Evolutionary conservation across 2,329 filamentous ascomycete genomes (phyloP).

Genomic region (Diatrype stigma): DNA sequence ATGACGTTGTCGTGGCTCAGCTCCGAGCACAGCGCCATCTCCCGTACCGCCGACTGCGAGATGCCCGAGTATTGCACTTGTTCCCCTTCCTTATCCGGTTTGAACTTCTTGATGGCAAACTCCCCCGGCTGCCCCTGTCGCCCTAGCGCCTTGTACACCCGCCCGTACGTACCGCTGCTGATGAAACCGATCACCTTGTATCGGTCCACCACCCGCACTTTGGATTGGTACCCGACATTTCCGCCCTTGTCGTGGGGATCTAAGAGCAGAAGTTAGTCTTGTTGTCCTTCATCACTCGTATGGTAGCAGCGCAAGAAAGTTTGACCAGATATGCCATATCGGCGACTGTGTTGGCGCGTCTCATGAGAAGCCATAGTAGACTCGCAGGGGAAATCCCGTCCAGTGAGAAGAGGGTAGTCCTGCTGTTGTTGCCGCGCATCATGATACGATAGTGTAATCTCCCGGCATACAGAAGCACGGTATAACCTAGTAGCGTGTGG

Average conservation of each 20-base stretch:
- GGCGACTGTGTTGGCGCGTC: constrained; percentile 7
- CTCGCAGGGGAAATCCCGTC: constrained; percentile 9
- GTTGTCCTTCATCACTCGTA: too few relatives aligned
- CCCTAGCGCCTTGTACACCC: constrained; percentile 91
- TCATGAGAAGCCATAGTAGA: constrained; percentile 5
- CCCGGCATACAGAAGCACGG: background rate
- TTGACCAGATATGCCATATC: constrained; percentile 6
- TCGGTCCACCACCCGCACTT: constrained; percentile 84
- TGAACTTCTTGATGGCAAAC: constrained; percentile 99
- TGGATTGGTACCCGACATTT: constrained; percentile 56
- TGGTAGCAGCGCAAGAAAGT: constrained; percentile 13
- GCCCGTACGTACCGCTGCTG: constrained; percentile 94
- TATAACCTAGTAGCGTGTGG: background rate
- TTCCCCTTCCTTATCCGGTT: constrained; percentile 97
- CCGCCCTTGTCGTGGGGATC: constrained; percentile 49
- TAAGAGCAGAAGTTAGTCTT: constrained; percentile 36
- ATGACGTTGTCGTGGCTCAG: constrained; percentile 87
- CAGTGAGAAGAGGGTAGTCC: constrained; percentile 9
- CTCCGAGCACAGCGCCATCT: constrained; percentile 96
- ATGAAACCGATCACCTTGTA: constrained; percentile 99
- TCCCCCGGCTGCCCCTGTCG: constrained; percentile 71
- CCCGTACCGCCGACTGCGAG: constrained; percentile 92
- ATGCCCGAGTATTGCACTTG: constrained; percentile 93
- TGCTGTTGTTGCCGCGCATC: background rate
- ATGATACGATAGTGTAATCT: background rate